These are phyloP conservation scores for Bondarzewia mesenterica DNA, from an alignment of 1,284 basidiomycete genomes.

Conservation along the genomic window DNA sequence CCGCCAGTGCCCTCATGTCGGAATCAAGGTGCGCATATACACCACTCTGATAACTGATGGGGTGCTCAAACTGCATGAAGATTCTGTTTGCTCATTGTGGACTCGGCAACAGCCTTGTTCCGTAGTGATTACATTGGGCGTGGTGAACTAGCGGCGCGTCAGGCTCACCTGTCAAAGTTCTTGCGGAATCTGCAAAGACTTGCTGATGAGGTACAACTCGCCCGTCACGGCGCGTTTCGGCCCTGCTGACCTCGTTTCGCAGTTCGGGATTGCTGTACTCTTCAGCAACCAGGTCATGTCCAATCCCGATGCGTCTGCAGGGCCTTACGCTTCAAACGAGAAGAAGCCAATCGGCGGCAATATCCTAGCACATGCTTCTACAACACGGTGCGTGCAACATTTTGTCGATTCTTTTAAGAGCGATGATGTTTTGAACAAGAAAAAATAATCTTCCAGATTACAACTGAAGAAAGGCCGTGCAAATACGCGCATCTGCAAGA, in stretches of 20 bases:
- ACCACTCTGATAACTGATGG: conserved; percentile 4
- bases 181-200: conserved; percentile 87
- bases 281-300: conserved; percentile 99
- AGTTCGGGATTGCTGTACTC: conserved; percentile 98
- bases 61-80: conserved; percentile 31
- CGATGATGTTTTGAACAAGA: too few species aligned
- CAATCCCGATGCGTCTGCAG: conserved; percentile 89
- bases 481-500: conserved; percentile 91
- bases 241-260: conserved; percentile 12
- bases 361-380: conserved; percentile 94
- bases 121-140: conserved; percentile 95
- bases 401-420: too few species aligned
- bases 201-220: conserved; percentile 78
- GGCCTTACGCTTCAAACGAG: conserved; percentile 82
- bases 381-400: conserved; percentile 65
- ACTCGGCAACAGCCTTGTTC: conserved; percentile 95
- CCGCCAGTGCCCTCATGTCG: conserved; percentile 94
- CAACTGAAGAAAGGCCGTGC: conserved; percentile 93
- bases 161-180: conserved; percentile 97
- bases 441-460: conserved; percentile 41
- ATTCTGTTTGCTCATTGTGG: conserved; percentile 94
- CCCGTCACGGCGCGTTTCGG: background rate
- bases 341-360: conserved; percentile 98
- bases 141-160: conserved; percentile 91
- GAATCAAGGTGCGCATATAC: conserved; percentile 72